These are phyloP conservation scores for Aspergillus brunneoviolaceus DNA, from an alignment of 2,329 filamentous ascomycete genomes.

Conservation along the genomic window DNA sequence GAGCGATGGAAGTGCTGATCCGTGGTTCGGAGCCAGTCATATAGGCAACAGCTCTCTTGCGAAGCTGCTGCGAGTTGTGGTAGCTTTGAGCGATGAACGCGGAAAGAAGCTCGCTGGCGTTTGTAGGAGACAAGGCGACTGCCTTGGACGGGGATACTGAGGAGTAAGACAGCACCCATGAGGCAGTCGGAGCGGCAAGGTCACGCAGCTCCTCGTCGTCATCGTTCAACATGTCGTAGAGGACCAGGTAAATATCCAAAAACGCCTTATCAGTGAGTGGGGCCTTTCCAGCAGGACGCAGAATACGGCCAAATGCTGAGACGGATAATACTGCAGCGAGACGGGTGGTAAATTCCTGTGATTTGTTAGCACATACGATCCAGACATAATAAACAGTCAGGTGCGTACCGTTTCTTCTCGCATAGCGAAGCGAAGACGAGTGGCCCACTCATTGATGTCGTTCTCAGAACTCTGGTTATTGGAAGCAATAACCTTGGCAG, in stretches of 20 bases:
- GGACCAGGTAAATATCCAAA: constrained; percentile 60
- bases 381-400: not conserved
- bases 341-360: constrained; percentile 41
- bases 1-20: constrained; percentile 21
- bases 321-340: constrained; percentile 39
- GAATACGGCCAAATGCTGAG: constrained; percentile 46
- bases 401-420: constrained; percentile 43
- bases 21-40: constrained; percentile 35
- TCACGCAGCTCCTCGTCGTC: constrained; percentile 88
- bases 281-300: constrained; percentile 21
- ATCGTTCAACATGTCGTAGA: constrained; percentile 79
- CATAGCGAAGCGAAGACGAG: constrained; percentile 39
- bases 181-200: constrained; percentile 51
- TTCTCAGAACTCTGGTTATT: constrained; percentile 19
- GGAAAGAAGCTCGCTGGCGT: constrained; percentile 46
- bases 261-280: constrained; percentile 34
- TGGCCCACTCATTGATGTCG: constrained; percentile 32
- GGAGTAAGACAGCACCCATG: constrained; percentile 37
- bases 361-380: constrained; percentile 6
- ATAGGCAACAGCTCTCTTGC: constrained; percentile 38
- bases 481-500: constrained; percentile 22
- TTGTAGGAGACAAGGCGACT: constrained; percentile 48
- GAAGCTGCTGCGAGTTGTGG: constrained; percentile 32
- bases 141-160: constrained; percentile 28
- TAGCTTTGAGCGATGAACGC: constrained; percentile 39